phyloP scores from a whole-genome alignment of 306 rosid species.

The Alnus glutinosa region DNA sequence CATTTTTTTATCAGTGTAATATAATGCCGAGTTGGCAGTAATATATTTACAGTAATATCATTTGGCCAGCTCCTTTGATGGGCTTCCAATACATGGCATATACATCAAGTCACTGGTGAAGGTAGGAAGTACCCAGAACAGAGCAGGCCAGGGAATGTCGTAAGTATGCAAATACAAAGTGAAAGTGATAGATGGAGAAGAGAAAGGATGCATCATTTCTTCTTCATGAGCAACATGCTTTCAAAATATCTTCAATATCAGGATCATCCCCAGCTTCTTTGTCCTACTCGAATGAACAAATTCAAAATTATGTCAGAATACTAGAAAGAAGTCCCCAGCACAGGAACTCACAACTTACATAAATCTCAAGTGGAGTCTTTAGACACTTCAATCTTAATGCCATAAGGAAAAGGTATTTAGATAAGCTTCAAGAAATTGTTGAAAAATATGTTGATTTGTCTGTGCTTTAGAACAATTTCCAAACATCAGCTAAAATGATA shows the following conservation, averaged over 20 bases:
- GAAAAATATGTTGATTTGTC: not conserved
- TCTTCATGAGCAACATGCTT: slow-evolving; percentile 69
- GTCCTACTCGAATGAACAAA: slow-evolving; percentile 49
- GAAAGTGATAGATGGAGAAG: slow-evolving; percentile 4
- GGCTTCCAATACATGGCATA: not conserved
- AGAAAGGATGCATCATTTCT: not conserved
- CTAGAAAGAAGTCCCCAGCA: not conserved
- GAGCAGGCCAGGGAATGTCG: not conserved
- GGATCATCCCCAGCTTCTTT: slow-evolving; percentile 98
- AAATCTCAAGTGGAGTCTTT: not conserved
- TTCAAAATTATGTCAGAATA: slow-evolving; percentile 5
- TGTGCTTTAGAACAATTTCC: not conserved
- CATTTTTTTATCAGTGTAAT: no score
- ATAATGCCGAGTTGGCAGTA: not conserved
- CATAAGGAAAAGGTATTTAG: not conserved
- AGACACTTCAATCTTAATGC: not conserved
- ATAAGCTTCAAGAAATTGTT: not conserved
- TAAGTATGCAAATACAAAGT: not conserved
- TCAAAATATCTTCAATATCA: slow-evolving; percentile 67
- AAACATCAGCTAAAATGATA: not conserved
- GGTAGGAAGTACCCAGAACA: not conserved
- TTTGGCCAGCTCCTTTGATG: not conserved
- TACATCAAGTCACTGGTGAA: not conserved
- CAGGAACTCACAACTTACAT: not conserved
- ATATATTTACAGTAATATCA: not conserved